phyloP scores from a whole-genome alignment of 306 rosid genomes.

The Casuarina equisetifolia region DNA sequence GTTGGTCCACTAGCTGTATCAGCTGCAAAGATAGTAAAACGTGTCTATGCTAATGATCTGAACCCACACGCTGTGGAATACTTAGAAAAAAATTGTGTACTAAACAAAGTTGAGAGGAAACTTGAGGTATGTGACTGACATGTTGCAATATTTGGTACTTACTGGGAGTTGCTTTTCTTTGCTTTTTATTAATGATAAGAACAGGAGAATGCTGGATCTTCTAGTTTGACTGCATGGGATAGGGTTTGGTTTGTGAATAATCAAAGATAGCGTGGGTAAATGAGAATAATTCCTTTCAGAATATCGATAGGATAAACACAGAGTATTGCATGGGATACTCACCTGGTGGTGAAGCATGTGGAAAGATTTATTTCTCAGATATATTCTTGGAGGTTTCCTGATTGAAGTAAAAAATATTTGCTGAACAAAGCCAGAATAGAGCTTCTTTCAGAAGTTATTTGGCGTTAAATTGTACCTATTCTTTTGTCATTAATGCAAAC shows the following conservation, averaged over 20 bases:
- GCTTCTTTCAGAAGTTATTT: background rate
- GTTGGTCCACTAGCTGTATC: slow-evolving; percentile 92
- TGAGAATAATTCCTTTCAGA: background rate
- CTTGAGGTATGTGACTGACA: slow-evolving; percentile 57
- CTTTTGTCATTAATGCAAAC: slow-evolving; percentile 23
- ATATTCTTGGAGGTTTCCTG: background rate
- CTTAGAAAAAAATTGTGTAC: slow-evolving; percentile 76
- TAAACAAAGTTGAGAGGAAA: slow-evolving; percentile 88
- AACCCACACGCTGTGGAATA: slow-evolving; percentile 83
- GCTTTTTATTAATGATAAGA: slow-evolving; percentile 11
- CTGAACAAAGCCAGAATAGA: background rate
- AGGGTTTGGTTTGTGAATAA: background rate
- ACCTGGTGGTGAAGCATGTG: background rate
- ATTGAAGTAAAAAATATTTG: background rate
- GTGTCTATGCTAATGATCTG: slow-evolving; percentile 89
- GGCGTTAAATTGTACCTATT: slow-evolving; percentile 13
- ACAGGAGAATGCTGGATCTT: background rate
- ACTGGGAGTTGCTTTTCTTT: background rate
- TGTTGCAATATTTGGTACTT: slow-evolving; percentile 18
- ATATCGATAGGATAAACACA: background rate
- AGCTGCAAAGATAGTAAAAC: slow-evolving; percentile 81
- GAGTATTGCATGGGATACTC: background rate
- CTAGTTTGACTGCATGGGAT: background rate
- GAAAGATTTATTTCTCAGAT: background rate
- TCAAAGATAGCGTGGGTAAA: slow-evolving; percentile 7